These are phyloP conservation scores for Amylostereum areolatum DNA, from an alignment of 1,284 basidiomycete species.

Conservation along the genomic window DNA sequence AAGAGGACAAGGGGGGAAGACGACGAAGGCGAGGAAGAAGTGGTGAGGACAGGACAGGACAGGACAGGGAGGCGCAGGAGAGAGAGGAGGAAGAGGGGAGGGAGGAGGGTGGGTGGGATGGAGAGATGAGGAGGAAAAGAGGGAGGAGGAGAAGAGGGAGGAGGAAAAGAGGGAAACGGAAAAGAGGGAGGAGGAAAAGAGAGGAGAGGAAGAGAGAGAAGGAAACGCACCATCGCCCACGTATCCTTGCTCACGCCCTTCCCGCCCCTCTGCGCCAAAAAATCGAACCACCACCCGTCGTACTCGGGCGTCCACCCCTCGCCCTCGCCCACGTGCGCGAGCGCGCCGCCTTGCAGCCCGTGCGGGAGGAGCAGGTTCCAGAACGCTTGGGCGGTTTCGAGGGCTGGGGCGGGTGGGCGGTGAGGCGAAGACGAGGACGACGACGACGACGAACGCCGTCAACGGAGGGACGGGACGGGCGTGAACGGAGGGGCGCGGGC, in stretches of 20 bases:
- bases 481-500: no score
- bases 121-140: no score
- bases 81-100: no score
- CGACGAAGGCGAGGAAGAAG: neutral
- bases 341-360: constrained; percentile 68
- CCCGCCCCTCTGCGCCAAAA: constrained; percentile 60
- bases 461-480: no score
- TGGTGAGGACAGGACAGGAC: neutral
- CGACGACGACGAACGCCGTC: constrained; percentile 6
- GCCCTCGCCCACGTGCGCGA: constrained; percentile 40
- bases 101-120: no score
- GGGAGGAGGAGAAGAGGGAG: no score
- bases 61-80: neutral
- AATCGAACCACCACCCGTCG: constrained; percentile 82
- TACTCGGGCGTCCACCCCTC: constrained; percentile 66
- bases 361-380: constrained; percentile 84
- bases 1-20: neutral
- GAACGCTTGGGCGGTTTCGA: constrained; percentile 75
- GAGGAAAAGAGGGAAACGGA: constrained; percentile 2
- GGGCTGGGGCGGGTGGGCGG: no score
- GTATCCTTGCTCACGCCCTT: constrained; percentile 93
- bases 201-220: no score
- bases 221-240: constrained; percentile 73
- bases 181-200: constrained; percentile 1
- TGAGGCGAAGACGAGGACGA: no score